Evolutionary conservation across 2,329 filamentous ascomycete species (phyloP), one percentile per base, ranked within the genome.

Genomic region (Taxawa tesnikishii): DNA sequence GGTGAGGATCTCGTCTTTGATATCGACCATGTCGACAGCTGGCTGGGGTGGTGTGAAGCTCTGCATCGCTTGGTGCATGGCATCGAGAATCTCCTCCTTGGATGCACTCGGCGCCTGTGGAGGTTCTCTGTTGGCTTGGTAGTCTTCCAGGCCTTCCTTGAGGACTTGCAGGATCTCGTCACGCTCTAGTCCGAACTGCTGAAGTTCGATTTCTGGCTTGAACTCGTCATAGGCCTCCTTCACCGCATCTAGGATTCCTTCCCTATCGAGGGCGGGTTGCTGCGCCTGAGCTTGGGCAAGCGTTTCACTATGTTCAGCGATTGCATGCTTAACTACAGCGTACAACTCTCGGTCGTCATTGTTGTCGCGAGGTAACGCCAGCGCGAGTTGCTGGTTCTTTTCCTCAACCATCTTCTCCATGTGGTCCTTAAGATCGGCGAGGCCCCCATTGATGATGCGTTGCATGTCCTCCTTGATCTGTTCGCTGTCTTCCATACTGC

Each of bases 161-260:
- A 96, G 67, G 43, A 85, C 93, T 24, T 80, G 75, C 10, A 96
- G 65, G 29, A 96, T 81, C 49, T 96, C 88, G 9, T 94, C 84
- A 4, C 84, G 73, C 53, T 94, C 88, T 1, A 96, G 65, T 2
- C 87, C 88, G 40, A 92, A 81, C 46, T 93, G 84, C 45, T 94
- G 80, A 4, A 93, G 69, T 45, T 93, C 79, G 31, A 94, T 84
- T 46, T 94, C 84, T 1, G 88, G 88, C 57, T 93, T 93, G 59
- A 93, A 93, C 33, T 77, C 83, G 50, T 94, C 88, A 75, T 85
- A 93, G 1, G 87, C 88, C 44, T 94, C 85, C 44, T 78, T 77
- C 10, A 96, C 81, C 3, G 87, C 85, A 16, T 81, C 71, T 2
- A 96, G 70, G 21, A 96, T 83, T 37, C 92, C 83, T 29, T 94